Evolutionary conservation across 2,329 filamentous ascomycete genomes (phyloP).

Genomic region (Zasmidium cellare): DNA sequence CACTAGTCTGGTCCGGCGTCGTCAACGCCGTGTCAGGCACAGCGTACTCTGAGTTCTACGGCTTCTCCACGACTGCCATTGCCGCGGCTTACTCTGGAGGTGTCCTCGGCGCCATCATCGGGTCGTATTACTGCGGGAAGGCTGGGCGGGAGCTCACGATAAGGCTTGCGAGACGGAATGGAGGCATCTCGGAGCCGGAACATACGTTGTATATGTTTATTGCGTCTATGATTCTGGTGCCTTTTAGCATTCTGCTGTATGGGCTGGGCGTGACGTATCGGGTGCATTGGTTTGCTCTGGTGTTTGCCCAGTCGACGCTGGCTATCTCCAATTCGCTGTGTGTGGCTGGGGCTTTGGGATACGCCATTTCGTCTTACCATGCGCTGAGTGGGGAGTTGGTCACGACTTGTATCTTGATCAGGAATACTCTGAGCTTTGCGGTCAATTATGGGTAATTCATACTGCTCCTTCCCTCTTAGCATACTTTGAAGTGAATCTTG

Average conservation of each 20-base stretch:
- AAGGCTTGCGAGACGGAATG: constrained; percentile 36
- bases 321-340: constrained; percentile 45
- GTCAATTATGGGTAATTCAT: constrained; percentile 45
- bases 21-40: constrained; percentile 34
- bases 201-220: constrained; percentile 37
- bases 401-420: constrained; percentile 47
- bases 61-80: constrained; percentile 39
- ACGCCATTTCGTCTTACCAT: constrained; percentile 46
- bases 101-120: constrained; percentile 37
- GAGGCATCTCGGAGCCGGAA: constrained; percentile 42
- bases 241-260: constrained; percentile 44
- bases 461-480: background rate
- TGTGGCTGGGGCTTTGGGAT: constrained; percentile 41
- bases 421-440: constrained; percentile 50
- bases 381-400: constrained; percentile 46
- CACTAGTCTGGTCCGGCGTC: constrained; percentile 26
- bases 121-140: constrained; percentile 36
- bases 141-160: constrained; percentile 37
- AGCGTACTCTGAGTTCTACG: constrained; percentile 36
- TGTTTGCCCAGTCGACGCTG: constrained; percentile 48
- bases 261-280: constrained; percentile 49
- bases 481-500: background rate
- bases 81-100: constrained; percentile 39
- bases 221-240: constrained; percentile 40
- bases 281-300: constrained; percentile 51